Evolutionary conservation across 805 yeast species (phyloP).

Genomic region (Blastobotrys attinorum): DNA sequence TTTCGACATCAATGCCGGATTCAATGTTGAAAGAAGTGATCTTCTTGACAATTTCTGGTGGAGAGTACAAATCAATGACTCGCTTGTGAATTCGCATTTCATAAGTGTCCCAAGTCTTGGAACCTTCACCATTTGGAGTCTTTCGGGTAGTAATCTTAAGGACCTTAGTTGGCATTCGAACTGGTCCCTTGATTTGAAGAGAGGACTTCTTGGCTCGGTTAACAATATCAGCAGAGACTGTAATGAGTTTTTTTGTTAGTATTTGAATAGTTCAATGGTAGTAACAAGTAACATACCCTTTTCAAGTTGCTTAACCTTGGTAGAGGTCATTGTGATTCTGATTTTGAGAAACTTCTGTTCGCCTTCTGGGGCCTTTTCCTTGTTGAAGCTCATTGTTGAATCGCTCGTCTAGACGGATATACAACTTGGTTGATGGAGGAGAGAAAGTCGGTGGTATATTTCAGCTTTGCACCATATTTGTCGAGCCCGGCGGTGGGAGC

Average conservation of each 20-base stretch:
- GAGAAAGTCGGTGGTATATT: no score
- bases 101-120: conserved; percentile 99
- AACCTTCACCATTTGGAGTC: conserved; percentile 99
- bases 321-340: conserved; percentile 98
- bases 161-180: conserved; percentile 99
- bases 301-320: conserved; percentile 98
- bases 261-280: not conserved
- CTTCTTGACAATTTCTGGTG: conserved; percentile 86
- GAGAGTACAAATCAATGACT: conserved; percentile 96
- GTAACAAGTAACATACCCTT: conserved; percentile 33
- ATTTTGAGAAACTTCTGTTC: conserved; percentile 87
- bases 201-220: conserved; percentile 75
- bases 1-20: conserved; percentile 93
- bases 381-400: conserved; percentile 29
- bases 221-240: conserved; percentile 83
- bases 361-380: conserved; percentile 80
- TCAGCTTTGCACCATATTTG: no score
- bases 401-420: conserved; percentile 5
- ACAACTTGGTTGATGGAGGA: not conserved
- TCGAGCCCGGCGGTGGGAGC: no score
- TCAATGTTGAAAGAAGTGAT: conserved; percentile 97
- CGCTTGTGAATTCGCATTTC: conserved; percentile 99
- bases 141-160: conserved; percentile 98
- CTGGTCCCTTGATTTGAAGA: conserved; percentile 96
- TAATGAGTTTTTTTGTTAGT: not conserved